Percentiles rank a stretch among this genome's conserved stretches.
phyloP scores from a whole-genome alignment of 768 basidiomycete species.

The Hortiboletus flavorubellus region DNA sequence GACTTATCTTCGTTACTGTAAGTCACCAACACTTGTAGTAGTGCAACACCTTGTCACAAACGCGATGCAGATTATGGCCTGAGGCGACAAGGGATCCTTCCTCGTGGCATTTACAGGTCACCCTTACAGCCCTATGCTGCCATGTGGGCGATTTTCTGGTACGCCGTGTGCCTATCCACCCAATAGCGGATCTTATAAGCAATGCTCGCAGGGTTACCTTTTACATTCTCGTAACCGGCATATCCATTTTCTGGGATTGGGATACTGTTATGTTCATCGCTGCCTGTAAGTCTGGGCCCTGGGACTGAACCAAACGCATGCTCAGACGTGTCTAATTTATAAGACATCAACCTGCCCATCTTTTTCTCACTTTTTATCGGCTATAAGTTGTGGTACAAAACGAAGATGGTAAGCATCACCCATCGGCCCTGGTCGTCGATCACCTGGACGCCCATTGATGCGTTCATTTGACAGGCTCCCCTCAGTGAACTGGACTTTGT shows the following conservation, averaged over 20 bases:
- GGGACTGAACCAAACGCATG: background rate
- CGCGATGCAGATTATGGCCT: conserved; percentile 11
- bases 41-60: conserved; percentile 32
- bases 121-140: conserved; percentile 62
- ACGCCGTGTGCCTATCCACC: conserved; percentile 32
- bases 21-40: conserved; percentile 22
- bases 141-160: conserved; percentile 71
- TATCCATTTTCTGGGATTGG: conserved; percentile 63
- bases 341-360: conserved; percentile 40
- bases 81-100: conserved; percentile 45
- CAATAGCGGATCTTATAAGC: background rate
- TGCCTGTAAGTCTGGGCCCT: conserved; percentile 33
- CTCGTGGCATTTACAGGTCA: conserved; percentile 60
- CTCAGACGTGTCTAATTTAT: background rate
- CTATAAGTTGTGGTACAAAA: conserved; percentile 37
- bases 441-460: background rate
- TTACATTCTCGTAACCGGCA: conserved; percentile 57
- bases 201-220: conserved; percentile 29
- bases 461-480: conserved; percentile 4
- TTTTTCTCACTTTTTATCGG: conserved; percentile 44
- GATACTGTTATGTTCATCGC: conserved; percentile 46
- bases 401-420: conserved; percentile 18
- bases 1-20: conserved; percentile 71
- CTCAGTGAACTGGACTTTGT: conserved; percentile 64
- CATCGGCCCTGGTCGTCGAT: background rate